Percentiles rank a stretch among this genome's conserved stretches.
These are phyloP conservation scores for Pseudopyricularia javanii DNA, from an alignment of 2,329 filamentous ascomycete genomes.

Conservation along the genomic window DNA sequence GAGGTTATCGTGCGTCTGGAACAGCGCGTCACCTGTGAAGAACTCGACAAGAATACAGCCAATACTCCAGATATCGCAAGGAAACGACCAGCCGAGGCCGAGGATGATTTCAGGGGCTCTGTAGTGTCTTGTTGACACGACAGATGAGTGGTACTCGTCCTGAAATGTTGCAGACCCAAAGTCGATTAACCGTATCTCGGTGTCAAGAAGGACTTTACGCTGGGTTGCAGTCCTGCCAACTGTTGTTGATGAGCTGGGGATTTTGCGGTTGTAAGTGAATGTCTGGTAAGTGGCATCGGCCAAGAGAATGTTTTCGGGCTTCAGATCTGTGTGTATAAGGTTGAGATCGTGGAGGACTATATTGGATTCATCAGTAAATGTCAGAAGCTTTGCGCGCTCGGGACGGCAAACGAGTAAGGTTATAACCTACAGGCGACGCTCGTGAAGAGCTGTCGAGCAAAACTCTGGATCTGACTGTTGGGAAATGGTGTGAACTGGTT, in stretches of 20 bases:
- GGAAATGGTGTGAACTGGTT: constrained; percentile 95
- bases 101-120: constrained; percentile 60
- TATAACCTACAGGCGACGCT: constrained; percentile 80
- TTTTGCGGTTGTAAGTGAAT: constrained; percentile 58
- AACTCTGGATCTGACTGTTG: constrained; percentile 95
- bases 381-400: not conserved
- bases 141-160: constrained; percentile 61
- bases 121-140: constrained; percentile 59
- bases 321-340: constrained; percentile 80
- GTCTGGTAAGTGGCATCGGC: constrained; percentile 55
- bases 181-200: constrained; percentile 58
- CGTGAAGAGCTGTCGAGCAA: constrained; percentile 91
- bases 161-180: constrained; percentile 63
- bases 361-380: not conserved
- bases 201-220: constrained; percentile 52
- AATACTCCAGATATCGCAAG: constrained; percentile 61
- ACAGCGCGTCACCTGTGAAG: constrained; percentile 58
- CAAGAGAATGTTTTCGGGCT: constrained; percentile 59
- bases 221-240: constrained; percentile 50
- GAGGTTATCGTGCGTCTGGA: constrained; percentile 61
- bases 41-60: constrained; percentile 63
- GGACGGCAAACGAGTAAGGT: not conserved
- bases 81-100: constrained; percentile 58
- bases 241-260: constrained; percentile 53
- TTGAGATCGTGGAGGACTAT: constrained; percentile 85